Evolutionary conservation across 2,329 filamentous ascomycete species (phyloP).

Genomic region (Diaporthe longicolla): DNA sequence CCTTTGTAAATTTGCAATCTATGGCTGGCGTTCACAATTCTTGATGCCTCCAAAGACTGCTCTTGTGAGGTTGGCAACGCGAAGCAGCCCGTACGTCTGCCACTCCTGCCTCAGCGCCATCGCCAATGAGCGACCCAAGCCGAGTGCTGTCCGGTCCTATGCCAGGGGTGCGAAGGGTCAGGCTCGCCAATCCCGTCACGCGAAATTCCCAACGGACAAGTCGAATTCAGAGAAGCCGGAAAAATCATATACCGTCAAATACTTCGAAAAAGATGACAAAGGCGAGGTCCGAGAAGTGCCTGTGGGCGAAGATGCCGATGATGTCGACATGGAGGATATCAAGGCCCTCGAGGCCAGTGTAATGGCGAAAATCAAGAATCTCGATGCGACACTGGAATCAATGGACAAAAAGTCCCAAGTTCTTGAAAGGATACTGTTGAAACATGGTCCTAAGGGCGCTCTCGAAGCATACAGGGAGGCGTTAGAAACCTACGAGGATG

Average conservation of each 20-base stretch:
- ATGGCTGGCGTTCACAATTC: conserved; percentile 18
- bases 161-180: conserved; percentile 23
- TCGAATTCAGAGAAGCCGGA: neutral
- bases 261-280: conserved; percentile 40
- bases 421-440: conserved; percentile 38
- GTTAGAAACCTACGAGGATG: conserved; percentile 34
- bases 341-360: conserved; percentile 78
- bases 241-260: conserved; percentile 30
- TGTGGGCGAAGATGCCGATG: conserved; percentile 39
- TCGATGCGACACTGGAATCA: conserved; percentile 33
- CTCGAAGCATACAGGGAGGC: conserved; percentile 38
- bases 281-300: conserved; percentile 32
- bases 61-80: conserved; percentile 39
- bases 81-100: conserved; percentile 40
- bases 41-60: conserved; percentile 42
- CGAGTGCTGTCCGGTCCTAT: conserved; percentile 32
- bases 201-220: neutral
- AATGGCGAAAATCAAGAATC: conserved; percentile 54
- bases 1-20: neutral
- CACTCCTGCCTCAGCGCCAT: conserved; percentile 38
- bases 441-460: conserved; percentile 39
- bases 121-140: conserved; percentile 14
- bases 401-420: conserved; percentile 22
- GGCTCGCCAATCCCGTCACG: neutral
- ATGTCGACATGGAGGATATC: conserved; percentile 88